Conservation (phyloP, 2,329 filamentous ascomycete genomes). For the Phialophora macrospora region DNA sequence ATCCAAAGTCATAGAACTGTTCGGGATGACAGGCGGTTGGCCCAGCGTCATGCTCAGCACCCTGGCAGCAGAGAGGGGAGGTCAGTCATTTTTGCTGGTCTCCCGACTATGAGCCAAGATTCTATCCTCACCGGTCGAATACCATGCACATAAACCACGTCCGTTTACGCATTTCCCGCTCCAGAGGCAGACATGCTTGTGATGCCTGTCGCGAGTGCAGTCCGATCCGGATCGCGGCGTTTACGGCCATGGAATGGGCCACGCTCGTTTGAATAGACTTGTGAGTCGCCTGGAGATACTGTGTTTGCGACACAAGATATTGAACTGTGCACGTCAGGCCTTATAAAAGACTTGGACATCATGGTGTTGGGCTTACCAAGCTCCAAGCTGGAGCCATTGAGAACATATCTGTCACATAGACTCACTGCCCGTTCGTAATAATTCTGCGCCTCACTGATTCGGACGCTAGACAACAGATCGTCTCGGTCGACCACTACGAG, state of each 20-base stretch:
- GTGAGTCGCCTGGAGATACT: constrained; percentile 19
- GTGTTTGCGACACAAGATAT: not conserved
- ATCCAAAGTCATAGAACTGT: not conserved
- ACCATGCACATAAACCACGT: not conserved
- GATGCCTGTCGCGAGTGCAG: constrained; percentile 8
- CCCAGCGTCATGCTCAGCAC: not conserved
- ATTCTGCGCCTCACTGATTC: constrained; percentile 33
- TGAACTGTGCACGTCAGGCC: not conserved
- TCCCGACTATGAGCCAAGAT: too few relatives aligned
- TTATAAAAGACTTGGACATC: not conserved
- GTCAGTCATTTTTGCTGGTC: too few relatives aligned
- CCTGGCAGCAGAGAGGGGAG: not conserved
- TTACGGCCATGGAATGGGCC: constrained; percentile 4
- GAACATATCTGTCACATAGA: constrained; percentile 37
- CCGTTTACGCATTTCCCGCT: not conserved
- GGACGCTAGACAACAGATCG: constrained; percentile 23
- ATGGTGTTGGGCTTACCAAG: constrained; percentile 32
- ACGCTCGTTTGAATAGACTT: constrained; percentile 12
- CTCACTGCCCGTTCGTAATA: constrained; percentile 39
- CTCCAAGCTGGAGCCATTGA: constrained; percentile 39
- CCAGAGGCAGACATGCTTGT: not conserved
- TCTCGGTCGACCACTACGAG: constrained; percentile 18
- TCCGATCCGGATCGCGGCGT: not conserved
- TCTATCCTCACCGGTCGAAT: not conserved
- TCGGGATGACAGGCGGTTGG: not conserved